Base-by-base conservation (phyloP, 495 filamentous ascomycete genomes). In the Neurospora hispaniola region DNA sequence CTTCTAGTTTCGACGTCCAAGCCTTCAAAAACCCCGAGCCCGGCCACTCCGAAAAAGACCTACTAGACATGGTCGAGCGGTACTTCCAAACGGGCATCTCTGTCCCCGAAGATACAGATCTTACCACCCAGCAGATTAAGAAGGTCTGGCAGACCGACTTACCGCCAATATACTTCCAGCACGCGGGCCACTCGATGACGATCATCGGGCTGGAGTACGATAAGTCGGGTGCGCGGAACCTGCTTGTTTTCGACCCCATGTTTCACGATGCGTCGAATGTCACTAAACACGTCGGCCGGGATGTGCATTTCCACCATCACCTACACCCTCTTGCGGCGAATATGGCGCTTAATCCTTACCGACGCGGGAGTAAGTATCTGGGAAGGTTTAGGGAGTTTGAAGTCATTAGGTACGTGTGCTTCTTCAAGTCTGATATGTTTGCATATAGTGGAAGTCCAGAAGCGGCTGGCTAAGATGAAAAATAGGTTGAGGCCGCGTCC, bases 161-260 rank as follows among this genome's bases (percentile, higher is more conserved):
- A 3, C 89, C 96, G 27, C 94, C 96, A 2, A 89, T 98, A 66
- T 98, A 98, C 79, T 92, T 98, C 75, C 96, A 99, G 80, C 92
- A 96, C 75, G 86, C 88, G 71, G 94, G 94, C 7, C 96, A 99
- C 77, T 97, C 94, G 5, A 86, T 97, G 83, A 98, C 94, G 2
- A 94, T 98, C 54, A 85, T 99, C 71, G 96, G 96, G 1, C 86
- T 97, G 44, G 94, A 98, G 78, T 85, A 86, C 38, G 86, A 85
- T 10, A 84, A 79, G 42, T 86, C 90, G 73, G 94, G 93, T 41
- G 81, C 81, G 41, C 85, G 87, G 69, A 91, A 92, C 74, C 81
- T 99, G 10, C 81, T 99, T 4, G 91, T 97, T 23, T 97, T 97
- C 76, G 96, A 98, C 80, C 94, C 96, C 1, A 91, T 91, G 83